Conservation (phyloP, 176 grass and related monocot species). For the Cenchrus purpureus region DNA sequence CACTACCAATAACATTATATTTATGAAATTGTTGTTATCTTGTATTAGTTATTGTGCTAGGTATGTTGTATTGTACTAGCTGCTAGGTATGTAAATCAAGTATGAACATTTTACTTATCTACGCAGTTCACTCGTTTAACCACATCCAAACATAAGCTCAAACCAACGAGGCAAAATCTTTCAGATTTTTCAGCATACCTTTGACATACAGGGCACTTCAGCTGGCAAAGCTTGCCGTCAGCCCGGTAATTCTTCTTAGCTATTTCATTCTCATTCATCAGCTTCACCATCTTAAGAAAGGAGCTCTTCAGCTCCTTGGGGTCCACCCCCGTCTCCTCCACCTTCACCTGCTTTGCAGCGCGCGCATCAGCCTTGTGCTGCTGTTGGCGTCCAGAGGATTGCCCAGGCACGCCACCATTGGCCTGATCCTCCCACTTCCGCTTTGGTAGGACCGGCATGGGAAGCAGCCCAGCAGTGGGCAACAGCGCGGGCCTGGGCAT, state of each 20-base stretch:
- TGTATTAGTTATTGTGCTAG: neutral
- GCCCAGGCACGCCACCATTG: slow-evolving; percentile 33
- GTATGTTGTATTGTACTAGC: no score
- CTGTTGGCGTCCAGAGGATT: slow-evolving; percentile 35
- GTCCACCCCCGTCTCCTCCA: slow-evolving; percentile 46
- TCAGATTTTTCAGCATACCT: slow-evolving; percentile 56
- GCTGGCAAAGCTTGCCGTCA: slow-evolving; percentile 61
- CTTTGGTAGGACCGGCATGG: slow-evolving; percentile 14
- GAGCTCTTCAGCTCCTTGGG: slow-evolving; percentile 60
- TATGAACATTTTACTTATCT: neutral
- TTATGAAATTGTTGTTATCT: neutral
- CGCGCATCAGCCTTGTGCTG: slow-evolving; percentile 38
- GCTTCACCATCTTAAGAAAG: slow-evolving; percentile 85
- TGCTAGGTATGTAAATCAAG: neutral
- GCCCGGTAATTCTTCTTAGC: slow-evolving; percentile 78
- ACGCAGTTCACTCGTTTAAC: neutral
- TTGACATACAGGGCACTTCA: slow-evolving; percentile 74
- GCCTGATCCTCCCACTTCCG: slow-evolving; percentile 56
- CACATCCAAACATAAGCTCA: slow-evolving; percentile 12
- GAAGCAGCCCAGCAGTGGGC: slow-evolving; percentile 3
- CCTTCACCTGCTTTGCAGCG: slow-evolving; percentile 50
- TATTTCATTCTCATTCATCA: slow-evolving; percentile 60
- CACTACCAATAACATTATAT: neutral
- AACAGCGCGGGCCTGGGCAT: neutral
- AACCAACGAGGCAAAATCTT: neutral